Conservation (phyloP, 148 eudicot genomes). For the Cornus florida region DNA sequence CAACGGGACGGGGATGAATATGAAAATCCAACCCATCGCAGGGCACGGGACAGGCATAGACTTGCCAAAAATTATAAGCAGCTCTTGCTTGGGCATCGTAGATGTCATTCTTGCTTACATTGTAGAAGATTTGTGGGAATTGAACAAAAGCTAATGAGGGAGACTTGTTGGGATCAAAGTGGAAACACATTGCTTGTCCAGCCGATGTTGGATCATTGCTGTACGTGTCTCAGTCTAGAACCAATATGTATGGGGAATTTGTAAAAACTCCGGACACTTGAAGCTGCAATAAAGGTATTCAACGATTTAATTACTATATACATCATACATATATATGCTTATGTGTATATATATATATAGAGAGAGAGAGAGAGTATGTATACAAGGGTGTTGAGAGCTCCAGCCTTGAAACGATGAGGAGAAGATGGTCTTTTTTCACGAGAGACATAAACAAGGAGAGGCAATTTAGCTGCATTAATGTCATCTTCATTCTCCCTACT, state of each 20-base stretch:
- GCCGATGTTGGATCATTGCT: slow-evolving; percentile 36
- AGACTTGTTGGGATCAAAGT: slow-evolving; percentile 23
- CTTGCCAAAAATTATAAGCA: too few relatives aligned
- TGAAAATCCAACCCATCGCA: too few relatives aligned
- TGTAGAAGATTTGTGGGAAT: slow-evolving; percentile 5
- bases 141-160: neutral
- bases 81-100: neutral
- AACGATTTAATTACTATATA: neutral
- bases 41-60: too few relatives aligned
- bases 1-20: too few relatives aligned
- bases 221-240: slow-evolving; percentile 38
- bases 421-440: too few relatives aligned
- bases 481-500: too few relatives aligned
- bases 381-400: too few relatives aligned
- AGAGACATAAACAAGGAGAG: too few relatives aligned
- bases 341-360: neutral
- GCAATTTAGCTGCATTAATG: too few relatives aligned
- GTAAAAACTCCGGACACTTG: slow-evolving; percentile 29
- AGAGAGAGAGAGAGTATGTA: neutral
- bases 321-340: neutral
- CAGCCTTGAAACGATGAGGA: too few relatives aligned
- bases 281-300: neutral
- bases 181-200: slow-evolving; percentile 41
- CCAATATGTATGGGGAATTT: slow-evolving; percentile 28
- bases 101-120: slow-evolving; percentile 4